Conservation (phyloP, 1,284 basidiomycete species). For the Tetrapyrgos nigripes region DNA sequence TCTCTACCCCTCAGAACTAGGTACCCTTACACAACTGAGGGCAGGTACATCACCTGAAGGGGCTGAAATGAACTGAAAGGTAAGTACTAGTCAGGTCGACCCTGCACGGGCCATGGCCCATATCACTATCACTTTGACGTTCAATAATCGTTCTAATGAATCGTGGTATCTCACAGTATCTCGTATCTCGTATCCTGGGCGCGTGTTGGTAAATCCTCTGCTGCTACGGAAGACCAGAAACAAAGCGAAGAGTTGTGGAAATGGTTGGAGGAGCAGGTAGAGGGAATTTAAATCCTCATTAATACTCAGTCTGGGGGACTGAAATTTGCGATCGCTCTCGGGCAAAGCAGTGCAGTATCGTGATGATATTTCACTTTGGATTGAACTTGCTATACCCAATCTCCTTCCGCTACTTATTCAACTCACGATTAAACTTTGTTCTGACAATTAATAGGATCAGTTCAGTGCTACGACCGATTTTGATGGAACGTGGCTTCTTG, state of each 20-base stretch:
- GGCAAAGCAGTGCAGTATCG: too few relatives aligned
- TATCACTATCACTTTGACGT: background rate
- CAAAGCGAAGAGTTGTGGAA: slow-evolving; percentile 33
- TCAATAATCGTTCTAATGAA: too few relatives aligned
- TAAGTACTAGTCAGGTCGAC: background rate
- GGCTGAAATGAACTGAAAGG: slow-evolving; percentile 25
- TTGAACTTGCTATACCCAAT: too few relatives aligned
- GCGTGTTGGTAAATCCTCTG: slow-evolving; percentile 19
- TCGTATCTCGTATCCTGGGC: slow-evolving; percentile 38
- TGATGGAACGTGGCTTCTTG: too few relatives aligned
- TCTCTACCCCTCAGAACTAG: slow-evolving; percentile 9
- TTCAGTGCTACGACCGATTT: too few relatives aligned
- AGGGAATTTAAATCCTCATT: slow-evolving; percentile 12
- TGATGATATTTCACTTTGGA: too few relatives aligned
- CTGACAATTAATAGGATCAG: too few relatives aligned
- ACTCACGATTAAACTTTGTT: too few relatives aligned
- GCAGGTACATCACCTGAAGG: slow-evolving; percentile 24
- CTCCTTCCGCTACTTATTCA: too few relatives aligned
- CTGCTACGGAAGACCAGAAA: slow-evolving; percentile 24
- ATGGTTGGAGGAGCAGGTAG: slow-evolving; percentile 35
- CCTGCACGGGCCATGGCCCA: background rate
- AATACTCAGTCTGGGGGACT: too few relatives aligned
- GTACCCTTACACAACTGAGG: slow-evolving; percentile 22
- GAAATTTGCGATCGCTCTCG: too few relatives aligned
- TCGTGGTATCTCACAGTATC: too few relatives aligned